Base-by-base conservation (phyloP, 225 moss, liverwort and hornwort genomes). In the Pleurozium schreberi region DNA sequence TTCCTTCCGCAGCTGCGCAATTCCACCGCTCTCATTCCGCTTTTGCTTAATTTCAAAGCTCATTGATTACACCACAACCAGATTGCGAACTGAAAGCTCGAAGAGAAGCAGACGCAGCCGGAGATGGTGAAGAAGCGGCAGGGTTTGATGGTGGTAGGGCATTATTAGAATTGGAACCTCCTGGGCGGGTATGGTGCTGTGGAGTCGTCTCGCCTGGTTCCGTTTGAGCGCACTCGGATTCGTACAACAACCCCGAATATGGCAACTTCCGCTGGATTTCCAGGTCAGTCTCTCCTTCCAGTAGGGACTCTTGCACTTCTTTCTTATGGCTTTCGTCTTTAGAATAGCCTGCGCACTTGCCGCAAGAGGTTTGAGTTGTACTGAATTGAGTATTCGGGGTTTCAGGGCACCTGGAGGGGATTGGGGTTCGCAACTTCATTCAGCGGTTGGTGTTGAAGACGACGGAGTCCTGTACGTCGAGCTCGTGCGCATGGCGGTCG, bases 351-450 rank as follows among this genome's bases (percentile, higher is more conserved):
- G 17, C 42, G 53, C 64, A 42, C 69, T 68, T 84, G 86, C 52
- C 43, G 12, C 87, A 67, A 33, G 64, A 82, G 82, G 38, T 28
- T 71, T 60, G 64, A 45, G 64, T 62, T 8, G 60, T 60, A 80
- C 43, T 60, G 60, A 38, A 42, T 25, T 84, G 87, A 75, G 50
- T 83, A 64, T 70, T 94, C 59, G 90, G 60, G 90, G 47, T 70
- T 89, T 84, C 88, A 94, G 92, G 92, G 62, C 89, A 91, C 53
- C 75, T 95, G 75, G 94, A 95, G 84, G 93, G 93, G 58, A 92
- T 94, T 89, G 95, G 93, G 11, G 93, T 90, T 67, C 94, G 94
- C 83, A 90, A 87, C 67, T 93, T 95, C 26, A 75, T 94, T 45
- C 93, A 94, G 91, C 95, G 94, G 27, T 71, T 94, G 38, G 75